These are phyloP conservation scores for Xylaria acuta DNA, from an alignment of 495 filamentous ascomycete species.

Conservation along the genomic window DNA sequence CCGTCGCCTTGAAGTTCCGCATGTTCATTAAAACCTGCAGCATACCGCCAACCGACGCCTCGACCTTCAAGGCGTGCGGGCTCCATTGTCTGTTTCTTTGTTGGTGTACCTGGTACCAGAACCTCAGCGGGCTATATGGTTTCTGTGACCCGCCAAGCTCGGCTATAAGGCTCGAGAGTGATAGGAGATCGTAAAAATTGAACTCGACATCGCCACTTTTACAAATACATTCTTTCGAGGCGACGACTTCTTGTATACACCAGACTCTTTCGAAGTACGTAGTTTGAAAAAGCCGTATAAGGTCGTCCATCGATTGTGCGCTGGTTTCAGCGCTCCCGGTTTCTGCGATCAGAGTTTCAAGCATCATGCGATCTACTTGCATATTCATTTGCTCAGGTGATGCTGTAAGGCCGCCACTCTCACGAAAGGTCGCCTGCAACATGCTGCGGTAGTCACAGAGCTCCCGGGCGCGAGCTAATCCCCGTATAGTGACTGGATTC, in stretches of 20 bases:
- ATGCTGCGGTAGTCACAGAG: slow-evolving; percentile 11
- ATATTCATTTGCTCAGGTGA: neutral
- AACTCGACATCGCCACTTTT: slow-evolving; percentile 29
- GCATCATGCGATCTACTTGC: slow-evolving; percentile 6
- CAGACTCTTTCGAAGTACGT: slow-evolving; percentile 27
- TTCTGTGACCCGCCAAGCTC: slow-evolving; percentile 14
- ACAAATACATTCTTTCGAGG: slow-evolving; percentile 23
- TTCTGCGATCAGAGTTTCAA: slow-evolving; percentile 17
- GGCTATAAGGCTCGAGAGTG: neutral
- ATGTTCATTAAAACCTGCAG: slow-evolving; percentile 21
- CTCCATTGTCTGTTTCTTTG: slow-evolving; percentile 14
- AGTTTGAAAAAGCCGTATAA: slow-evolving; percentile 20
- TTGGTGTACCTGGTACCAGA: slow-evolving; percentile 18
- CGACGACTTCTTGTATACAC: slow-evolving; percentile 32
- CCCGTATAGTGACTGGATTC: slow-evolving; percentile 7
- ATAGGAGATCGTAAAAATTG: slow-evolving; percentile 23
- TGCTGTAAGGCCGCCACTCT: neutral
- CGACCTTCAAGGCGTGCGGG: slow-evolving; percentile 3
- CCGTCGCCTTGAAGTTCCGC: slow-evolving; percentile 24
- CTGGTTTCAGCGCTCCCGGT: neutral
- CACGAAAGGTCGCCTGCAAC: neutral
- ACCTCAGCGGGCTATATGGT: slow-evolving; percentile 17
- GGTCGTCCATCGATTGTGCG: slow-evolving; percentile 1
- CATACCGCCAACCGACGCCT: slow-evolving; percentile 19
- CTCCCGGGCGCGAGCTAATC: slow-evolving; percentile 16